These are phyloP conservation scores for Myxozyma neotropica DNA, from an alignment of 805 yeast species.

Conservation along the genomic window DNA sequence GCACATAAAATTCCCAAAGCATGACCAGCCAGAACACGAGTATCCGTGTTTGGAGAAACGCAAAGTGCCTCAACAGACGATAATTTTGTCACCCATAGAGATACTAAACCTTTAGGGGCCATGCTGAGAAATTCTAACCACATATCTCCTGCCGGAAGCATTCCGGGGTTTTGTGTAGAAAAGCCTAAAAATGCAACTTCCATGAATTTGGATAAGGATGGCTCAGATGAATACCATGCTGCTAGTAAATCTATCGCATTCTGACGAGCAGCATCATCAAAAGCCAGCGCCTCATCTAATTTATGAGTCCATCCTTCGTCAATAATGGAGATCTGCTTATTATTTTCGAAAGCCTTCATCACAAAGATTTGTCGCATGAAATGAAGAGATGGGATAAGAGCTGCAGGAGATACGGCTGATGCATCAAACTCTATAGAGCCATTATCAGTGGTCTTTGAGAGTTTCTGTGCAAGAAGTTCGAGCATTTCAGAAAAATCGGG, in stretches of 20 bases:
- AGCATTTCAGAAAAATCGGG: conserved; percentile 56
- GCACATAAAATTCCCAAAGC: conserved; percentile 47
- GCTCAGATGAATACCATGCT: background rate
- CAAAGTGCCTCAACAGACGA: conserved; percentile 18
- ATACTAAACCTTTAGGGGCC: conserved; percentile 33
- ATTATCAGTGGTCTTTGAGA: background rate
- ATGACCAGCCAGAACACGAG: conserved; percentile 46
- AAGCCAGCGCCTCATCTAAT: conserved; percentile 66
- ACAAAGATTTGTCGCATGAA: conserved; percentile 63
- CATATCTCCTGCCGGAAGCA: conserved; percentile 31
- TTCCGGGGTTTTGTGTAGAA: conserved; percentile 15
- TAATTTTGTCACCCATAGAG: conserved; percentile 25
- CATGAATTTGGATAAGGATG: conserved; percentile 5
- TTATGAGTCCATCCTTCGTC: conserved; percentile 78
- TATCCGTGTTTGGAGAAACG: conserved; percentile 18
- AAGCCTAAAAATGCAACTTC: conserved; percentile 12
- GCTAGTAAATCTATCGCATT: conserved; percentile 3
- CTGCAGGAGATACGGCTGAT: conserved; percentile 19
- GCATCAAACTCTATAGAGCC: background rate
- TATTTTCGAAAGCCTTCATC: conserved; percentile 61
- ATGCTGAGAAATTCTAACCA: conserved; percentile 40
- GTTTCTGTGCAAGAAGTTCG: background rate
- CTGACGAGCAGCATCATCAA: conserved; percentile 56
- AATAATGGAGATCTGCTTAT: conserved; percentile 57
- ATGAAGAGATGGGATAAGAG: conserved; percentile 46